phyloP scores from a whole-genome alignment of 208 protist species.

The Trypanosoma vivax region DNA sequence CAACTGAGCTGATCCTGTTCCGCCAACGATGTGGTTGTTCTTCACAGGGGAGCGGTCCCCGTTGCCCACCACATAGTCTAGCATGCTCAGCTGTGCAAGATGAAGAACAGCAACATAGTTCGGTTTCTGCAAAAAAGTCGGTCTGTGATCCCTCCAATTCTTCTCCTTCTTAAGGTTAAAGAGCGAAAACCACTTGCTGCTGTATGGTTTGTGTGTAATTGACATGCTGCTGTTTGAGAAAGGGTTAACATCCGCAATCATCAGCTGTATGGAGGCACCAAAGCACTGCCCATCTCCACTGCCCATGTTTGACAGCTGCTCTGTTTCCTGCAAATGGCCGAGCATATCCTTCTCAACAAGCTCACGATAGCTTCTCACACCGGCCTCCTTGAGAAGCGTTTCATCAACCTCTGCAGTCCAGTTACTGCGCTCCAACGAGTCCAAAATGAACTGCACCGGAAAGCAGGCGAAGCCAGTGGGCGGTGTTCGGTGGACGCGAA shows the following conservation, averaged over 20 bases:
- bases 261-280: slow-evolving; percentile 26
- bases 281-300: slow-evolving; percentile 11
- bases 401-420: slow-evolving; percentile 7
- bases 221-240: slow-evolving; percentile 16
- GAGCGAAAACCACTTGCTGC: slow-evolving; percentile 19
- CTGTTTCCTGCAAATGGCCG: neutral
- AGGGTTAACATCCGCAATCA: slow-evolving; percentile 28
- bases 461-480: slow-evolving; percentile 28
- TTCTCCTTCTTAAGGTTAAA: slow-evolving; percentile 17
- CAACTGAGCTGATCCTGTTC: neutral
- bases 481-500: slow-evolving; percentile 23
- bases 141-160: neutral
- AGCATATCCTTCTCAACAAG: slow-evolving; percentile 36
- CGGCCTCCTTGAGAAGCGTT: slow-evolving; percentile 12
- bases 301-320: neutral
- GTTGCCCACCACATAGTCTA: slow-evolving; percentile 36
- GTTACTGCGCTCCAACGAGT: slow-evolving; percentile 15
- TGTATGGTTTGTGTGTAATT: slow-evolving; percentile 28
- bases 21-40: slow-evolving; percentile 41
- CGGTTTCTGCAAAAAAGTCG: neutral
- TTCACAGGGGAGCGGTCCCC: slow-evolving; percentile 38
- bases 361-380: slow-evolving; percentile 17
- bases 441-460: slow-evolving; percentile 19
- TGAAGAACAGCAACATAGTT: slow-evolving; percentile 17
- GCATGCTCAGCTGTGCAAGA: slow-evolving; percentile 23